Percentiles rank a stretch among this genome's conserved stretches.
Conservation (phyloP, 2,329 filamentous ascomycete genomes). For the Stachybotrys echinatus region DNA sequence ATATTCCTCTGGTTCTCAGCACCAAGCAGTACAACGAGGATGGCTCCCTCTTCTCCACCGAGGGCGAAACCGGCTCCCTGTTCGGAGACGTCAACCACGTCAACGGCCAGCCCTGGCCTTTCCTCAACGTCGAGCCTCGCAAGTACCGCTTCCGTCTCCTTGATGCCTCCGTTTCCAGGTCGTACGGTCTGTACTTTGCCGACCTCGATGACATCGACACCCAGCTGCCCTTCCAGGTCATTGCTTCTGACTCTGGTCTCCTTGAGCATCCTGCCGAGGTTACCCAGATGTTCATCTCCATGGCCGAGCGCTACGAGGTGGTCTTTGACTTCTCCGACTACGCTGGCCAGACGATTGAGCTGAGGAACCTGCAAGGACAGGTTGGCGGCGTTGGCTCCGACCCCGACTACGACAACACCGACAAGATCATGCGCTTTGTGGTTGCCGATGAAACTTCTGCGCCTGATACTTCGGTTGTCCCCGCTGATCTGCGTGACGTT, state of each 20-base stretch:
- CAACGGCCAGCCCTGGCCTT: conserved; percentile 56
- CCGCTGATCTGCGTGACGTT: conserved; percentile 26
- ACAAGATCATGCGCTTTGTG: conserved; percentile 47
- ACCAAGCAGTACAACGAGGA: conserved; percentile 47
- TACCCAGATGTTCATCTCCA: conserved; percentile 39
- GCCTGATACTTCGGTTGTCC: conserved; percentile 27
- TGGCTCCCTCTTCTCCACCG: conserved; percentile 42
- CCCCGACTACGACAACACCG: conserved; percentile 44
- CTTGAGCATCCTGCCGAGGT: conserved; percentile 37
- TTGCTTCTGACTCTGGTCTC: conserved; percentile 49
- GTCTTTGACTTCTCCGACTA: conserved; percentile 49
- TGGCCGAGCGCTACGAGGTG: conserved; percentile 54
- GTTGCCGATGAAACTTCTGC: conserved; percentile 31
- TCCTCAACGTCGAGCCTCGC: conserved; percentile 50
- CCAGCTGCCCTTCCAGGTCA: conserved; percentile 42
- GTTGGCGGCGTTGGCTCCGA: conserved; percentile 30
- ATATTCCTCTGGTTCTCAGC: conserved; percentile 44
- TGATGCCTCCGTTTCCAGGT: conserved; percentile 41
- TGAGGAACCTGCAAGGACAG: conserved; percentile 19
- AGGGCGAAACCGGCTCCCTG: conserved; percentile 38
- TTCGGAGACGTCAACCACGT: conserved; percentile 54
- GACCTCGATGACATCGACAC: conserved; percentile 18
- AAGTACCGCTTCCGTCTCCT: conserved; percentile 55
- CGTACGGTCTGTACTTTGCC: conserved; percentile 42
- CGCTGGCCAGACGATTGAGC: conserved; percentile 40